Conservation (phyloP, 345 rosid species). For the Salix brachista region DNA sequence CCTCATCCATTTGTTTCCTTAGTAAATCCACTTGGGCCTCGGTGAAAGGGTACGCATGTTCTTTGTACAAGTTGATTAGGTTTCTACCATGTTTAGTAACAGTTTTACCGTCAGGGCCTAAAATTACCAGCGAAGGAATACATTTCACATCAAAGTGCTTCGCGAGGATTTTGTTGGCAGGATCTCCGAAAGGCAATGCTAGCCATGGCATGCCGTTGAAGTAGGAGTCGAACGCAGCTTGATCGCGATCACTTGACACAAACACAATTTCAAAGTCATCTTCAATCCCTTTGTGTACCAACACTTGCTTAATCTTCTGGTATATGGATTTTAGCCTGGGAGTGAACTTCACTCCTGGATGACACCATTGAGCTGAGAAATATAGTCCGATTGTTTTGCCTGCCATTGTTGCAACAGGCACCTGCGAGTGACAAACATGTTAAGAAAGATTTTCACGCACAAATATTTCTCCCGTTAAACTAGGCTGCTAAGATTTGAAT, state of each 20-base stretch:
- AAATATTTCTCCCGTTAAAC: neutral
- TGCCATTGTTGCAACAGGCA: slow-evolving; percentile 37
- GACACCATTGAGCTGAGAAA: slow-evolving; percentile 60
- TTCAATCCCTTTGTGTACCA: slow-evolving; percentile 15
- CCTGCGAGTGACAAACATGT: slow-evolving; percentile 27
- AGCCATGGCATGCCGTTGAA: slow-evolving; percentile 52
- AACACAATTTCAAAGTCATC: slow-evolving; percentile 52
- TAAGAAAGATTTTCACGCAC: neutral
- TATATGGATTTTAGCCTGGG: slow-evolving; percentile 47
- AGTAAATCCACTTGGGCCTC: slow-evolving; percentile 33
- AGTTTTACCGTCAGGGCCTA: slow-evolving; percentile 64
- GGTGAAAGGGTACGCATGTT: slow-evolving; percentile 55
- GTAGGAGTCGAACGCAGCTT: slow-evolving; percentile 34
- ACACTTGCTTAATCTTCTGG: slow-evolving; percentile 39
- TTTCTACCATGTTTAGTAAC: slow-evolving; percentile 48
- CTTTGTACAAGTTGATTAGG: slow-evolving; percentile 46
- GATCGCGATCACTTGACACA: slow-evolving; percentile 43
- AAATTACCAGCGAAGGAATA: slow-evolving; percentile 48
- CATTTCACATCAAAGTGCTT: slow-evolving; percentile 47
- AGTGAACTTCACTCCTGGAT: slow-evolving; percentile 47
- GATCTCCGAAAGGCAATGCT: slow-evolving; percentile 49
- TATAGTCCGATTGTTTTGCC: slow-evolving; percentile 54
- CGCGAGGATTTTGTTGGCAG: slow-evolving; percentile 26
- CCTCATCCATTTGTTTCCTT: slow-evolving; percentile 50
- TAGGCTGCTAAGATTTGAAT: neutral